phyloP scores from a whole-genome alignment of 2,329 filamentous ascomycete species.

The Emmonsia crescens region DNA sequence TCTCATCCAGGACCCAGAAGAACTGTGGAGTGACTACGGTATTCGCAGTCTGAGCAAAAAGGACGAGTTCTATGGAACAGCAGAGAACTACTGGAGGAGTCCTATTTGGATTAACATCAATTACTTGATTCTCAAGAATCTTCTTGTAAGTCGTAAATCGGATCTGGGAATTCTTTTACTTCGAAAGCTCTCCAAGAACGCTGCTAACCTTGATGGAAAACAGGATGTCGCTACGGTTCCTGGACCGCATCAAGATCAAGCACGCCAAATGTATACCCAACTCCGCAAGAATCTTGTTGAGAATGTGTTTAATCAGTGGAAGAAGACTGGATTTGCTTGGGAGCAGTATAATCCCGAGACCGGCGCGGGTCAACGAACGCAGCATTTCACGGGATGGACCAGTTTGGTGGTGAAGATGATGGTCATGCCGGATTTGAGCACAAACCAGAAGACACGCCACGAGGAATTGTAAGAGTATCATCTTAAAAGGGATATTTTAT shows the following conservation, averaged over 20 bases:
- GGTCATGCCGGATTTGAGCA: constrained; percentile 66
- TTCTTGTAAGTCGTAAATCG: constrained; percentile 56
- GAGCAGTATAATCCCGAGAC: constrained; percentile 96
- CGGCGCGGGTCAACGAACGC: constrained; percentile 83
- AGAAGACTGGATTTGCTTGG: constrained; percentile 91
- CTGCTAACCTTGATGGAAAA: constrained; percentile 6
- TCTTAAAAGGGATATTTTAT: not conserved
- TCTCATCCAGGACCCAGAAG: constrained; percentile 65
- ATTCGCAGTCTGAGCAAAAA: constrained; percentile 78
- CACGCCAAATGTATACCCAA: constrained; percentile 61
- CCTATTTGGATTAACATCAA: constrained; percentile 96
- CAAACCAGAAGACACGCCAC: constrained; percentile 23
- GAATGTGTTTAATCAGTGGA: constrained; percentile 80
- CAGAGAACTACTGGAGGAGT: constrained; percentile 94
- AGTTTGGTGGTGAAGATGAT: constrained; percentile 95
- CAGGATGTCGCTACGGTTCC: constrained; percentile 53
- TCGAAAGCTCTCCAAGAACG: not conserved
- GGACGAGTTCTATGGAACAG: constrained; percentile 74
- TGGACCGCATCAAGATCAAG: constrained; percentile 58
- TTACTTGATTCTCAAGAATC: constrained; percentile 69
- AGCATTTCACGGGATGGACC: constrained; percentile 99
- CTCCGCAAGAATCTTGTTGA: constrained; percentile 77
- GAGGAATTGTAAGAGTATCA: constrained; percentile 38
- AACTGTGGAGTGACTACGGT: constrained; percentile 86
- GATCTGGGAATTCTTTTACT: not conserved